These are phyloP conservation scores for Capsicum baccatum DNA, from an alignment of 257 asterid genomes.

Conservation along the genomic window DNA sequence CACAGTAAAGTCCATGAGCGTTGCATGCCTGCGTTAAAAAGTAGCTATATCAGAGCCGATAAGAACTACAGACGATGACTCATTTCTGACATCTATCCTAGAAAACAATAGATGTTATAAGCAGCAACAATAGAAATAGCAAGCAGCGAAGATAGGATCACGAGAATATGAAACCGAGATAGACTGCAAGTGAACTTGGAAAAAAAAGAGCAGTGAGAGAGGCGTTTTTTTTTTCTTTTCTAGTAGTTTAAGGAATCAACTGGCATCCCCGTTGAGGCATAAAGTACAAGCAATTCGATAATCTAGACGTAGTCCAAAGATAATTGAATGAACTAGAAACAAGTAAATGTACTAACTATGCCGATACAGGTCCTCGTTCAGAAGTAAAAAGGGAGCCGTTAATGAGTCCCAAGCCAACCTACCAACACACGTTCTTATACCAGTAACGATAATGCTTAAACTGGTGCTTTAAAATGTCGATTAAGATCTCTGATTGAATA, in stretches of 20 bases:
- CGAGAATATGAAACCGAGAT: constrained; percentile 22
- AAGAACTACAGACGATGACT: neutral
- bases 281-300: too few relatives aligned
- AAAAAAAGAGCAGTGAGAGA: neutral
- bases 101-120: neutral
- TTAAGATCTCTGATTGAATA: neutral
- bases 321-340: too few relatives aligned
- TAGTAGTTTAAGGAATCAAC: too few relatives aligned
- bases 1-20: constrained; percentile 92
- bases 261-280: too few relatives aligned
- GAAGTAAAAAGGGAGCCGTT: too few relatives aligned
- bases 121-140: neutral
- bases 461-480: too few relatives aligned
- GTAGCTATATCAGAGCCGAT: constrained; percentile 38
- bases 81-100: neutral
- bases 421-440: too few relatives aligned
- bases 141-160: neutral
- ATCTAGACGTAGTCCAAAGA: too few relatives aligned
- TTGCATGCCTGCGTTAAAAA: constrained; percentile 84
- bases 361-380: too few relatives aligned
- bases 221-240: neutral
- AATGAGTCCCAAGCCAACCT: too few relatives aligned
- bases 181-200: neutral
- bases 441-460: too few relatives aligned
- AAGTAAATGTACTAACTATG: too few relatives aligned